Base-by-base conservation (phyloP, 306 rosid genomes). In the Malus asiatica region DNA sequence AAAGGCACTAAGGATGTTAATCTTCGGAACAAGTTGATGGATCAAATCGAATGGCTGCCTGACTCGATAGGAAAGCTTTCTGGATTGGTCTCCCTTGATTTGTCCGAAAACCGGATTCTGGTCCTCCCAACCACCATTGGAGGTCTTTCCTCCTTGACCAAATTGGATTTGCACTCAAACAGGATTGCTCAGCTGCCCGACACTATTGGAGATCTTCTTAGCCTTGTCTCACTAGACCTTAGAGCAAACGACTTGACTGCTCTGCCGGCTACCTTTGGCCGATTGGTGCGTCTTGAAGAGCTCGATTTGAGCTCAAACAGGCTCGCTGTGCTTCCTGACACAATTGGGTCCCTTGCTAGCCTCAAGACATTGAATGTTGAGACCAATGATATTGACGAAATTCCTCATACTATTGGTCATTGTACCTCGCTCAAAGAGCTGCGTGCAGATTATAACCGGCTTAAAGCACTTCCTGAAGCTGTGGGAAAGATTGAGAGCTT, bases 381-480 rank as follows among this genome's bases (percentile, higher is more conserved):
- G 82, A 89, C 93, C 15, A 93, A 93, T 88, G 86, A 90, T 76
- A 83, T 93, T 30, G 98, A 93, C 62, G 98, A 93, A 76, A 82
- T 93, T 58, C 97, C 98, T 25, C 85, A 90, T 61, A 85, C 91
- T 59, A 83, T 93, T 42, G 98, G 95, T 46, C 88, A 84, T 65
- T 93, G 97, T 78, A 46, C 91, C 27, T 86, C 90, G 8, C 91
- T 93, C 29, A 83, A 71, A 62, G 98, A 89, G 88, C 89, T 93
- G 58, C 89, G 27, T 7, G 85, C 90, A 5, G 98, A 93, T 78
- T 93, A 90, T 79, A 93, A 93, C 60, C 74, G 86, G 66, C 95
- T 93, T 59, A 93, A 89, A 76, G 97, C 98, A 64, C 84, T 93
- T 35, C 98, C 98, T 5, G 98, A 90, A 84, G 98, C 98, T 29